These are phyloP conservation scores for Blastocystis sp. DNA, from an alignment of 352 stramenopile genomes.

Conservation along the genomic window DNA sequence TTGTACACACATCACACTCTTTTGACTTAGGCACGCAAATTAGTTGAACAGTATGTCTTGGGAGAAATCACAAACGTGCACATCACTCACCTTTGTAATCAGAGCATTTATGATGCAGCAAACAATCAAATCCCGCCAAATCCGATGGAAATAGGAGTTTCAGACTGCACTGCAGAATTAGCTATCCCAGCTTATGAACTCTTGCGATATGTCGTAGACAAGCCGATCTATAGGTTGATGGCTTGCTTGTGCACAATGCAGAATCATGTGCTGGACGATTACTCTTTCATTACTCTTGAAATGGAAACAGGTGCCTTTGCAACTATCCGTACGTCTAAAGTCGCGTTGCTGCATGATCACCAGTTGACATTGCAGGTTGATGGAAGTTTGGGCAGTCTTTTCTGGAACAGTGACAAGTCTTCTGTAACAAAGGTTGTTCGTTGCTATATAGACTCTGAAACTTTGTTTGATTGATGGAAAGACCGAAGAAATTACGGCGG, in stretches of 20 bases:
- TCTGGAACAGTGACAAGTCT: background rate
- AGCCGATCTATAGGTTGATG: conserved; percentile 22
- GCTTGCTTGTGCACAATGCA: background rate
- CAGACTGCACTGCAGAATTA: conserved; percentile 6
- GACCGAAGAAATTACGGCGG: background rate
- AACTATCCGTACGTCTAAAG: background rate
- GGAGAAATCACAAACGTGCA: background rate
- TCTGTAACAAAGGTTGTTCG: background rate
- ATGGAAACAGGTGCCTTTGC: background rate
- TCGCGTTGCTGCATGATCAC: background rate
- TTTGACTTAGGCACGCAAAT: background rate
- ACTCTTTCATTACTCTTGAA: background rate
- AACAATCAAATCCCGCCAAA: background rate
- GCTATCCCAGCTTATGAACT: conserved; percentile 34
- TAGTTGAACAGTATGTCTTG: conserved; percentile 9
- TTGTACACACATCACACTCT: background rate
- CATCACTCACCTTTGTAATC: background rate
- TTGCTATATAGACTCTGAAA: background rate
- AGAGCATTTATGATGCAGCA: background rate
- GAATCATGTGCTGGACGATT: background rate
- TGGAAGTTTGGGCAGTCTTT: background rate
- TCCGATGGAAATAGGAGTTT: background rate
- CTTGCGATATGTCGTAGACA: background rate
- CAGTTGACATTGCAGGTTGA: background rate
- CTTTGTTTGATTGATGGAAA: background rate